Percentiles rank a stretch among this genome's conserved stretches.
Evolutionary conservation across 2,329 filamentous ascomycete species (phyloP).

Genomic region (Talaromyces sp.): DNA sequence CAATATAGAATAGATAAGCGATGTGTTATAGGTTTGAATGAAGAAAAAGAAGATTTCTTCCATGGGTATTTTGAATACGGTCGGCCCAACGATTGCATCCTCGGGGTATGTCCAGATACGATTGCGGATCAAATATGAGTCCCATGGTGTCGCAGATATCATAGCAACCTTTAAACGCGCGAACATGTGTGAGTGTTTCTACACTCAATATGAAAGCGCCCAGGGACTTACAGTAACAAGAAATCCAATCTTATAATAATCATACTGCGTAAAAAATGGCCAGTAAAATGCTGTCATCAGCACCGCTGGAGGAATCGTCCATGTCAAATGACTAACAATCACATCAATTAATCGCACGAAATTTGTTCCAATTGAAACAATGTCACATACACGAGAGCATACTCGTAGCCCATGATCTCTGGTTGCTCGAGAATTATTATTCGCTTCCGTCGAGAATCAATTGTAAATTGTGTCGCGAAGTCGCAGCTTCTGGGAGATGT

Average conservation of each 20-base stretch:
- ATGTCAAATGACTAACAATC: slow-evolving; percentile 57
- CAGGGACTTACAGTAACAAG: slow-evolving; percentile 41
- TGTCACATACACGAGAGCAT: neutral
- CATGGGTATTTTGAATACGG: neutral
- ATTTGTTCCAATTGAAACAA: neutral
- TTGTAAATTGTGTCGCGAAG: neutral
- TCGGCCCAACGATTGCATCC: neutral
- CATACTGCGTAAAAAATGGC: slow-evolving; percentile 60
- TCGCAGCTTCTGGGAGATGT: neutral
- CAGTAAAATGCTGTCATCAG: slow-evolving; percentile 57
- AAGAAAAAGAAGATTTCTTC: neutral
- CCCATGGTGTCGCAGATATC: neutral
- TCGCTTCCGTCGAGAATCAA: neutral
- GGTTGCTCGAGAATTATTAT: neutral
- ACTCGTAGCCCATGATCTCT: neutral
- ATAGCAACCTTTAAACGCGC: neutral
- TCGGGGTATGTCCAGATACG: neutral
- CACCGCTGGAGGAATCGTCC: slow-evolving; percentile 63
- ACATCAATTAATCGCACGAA: neutral
- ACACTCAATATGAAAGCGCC: neutral
- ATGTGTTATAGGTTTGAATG: neutral
- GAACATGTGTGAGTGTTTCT: neutral
- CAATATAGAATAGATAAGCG: neutral
- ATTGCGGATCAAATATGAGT: neutral
- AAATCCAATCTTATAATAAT: slow-evolving; percentile 61